These are phyloP conservation scores for Exophiala sp. DNA, from an alignment of 2,329 filamentous ascomycete genomes.

Conservation along the genomic window DNA sequence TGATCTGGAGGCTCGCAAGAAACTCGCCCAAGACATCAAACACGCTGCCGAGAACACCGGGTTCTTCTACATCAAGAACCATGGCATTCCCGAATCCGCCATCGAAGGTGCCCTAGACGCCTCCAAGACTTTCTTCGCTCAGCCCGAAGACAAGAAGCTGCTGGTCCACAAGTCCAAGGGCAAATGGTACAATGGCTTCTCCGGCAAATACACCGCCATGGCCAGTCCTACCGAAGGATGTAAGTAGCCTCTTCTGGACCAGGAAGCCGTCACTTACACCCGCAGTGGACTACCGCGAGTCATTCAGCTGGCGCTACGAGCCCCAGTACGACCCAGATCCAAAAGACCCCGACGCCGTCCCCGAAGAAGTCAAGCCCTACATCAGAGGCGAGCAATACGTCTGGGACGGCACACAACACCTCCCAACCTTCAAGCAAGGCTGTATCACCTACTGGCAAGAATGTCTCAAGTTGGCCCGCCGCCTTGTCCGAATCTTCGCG, in stretches of 20 bases:
- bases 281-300: conserved; percentile 49
- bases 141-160: conserved; percentile 47
- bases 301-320: conserved; percentile 52
- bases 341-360: conserved; percentile 41
- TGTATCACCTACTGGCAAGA: conserved; percentile 48
- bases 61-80: conserved; percentile 49
- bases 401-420: conserved; percentile 50
- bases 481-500: conserved; percentile 52
- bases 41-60: conserved; percentile 49
- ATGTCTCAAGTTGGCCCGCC: conserved; percentile 51
- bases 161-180: conserved; percentile 46
- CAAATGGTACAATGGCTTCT: conserved; percentile 33
- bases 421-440: conserved; percentile 49
- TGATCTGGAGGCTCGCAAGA: conserved; percentile 35
- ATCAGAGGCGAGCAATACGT: conserved; percentile 51
- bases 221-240: conserved; percentile 17
- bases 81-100: conserved; percentile 39
- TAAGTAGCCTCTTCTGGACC: conserved; percentile 4
- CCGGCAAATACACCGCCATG: conserved; percentile 6
- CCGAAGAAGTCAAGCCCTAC: conserved; percentile 41
- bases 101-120: conserved; percentile 45
- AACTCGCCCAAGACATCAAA: conserved; percentile 43
- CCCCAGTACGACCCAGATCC: conserved; percentile 50
- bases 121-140: conserved; percentile 44
- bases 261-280: conserved; percentile 29